These are phyloP conservation scores for Corymbia calophylla DNA, from an alignment of 441 rosid species.

Conservation along the genomic window DNA sequence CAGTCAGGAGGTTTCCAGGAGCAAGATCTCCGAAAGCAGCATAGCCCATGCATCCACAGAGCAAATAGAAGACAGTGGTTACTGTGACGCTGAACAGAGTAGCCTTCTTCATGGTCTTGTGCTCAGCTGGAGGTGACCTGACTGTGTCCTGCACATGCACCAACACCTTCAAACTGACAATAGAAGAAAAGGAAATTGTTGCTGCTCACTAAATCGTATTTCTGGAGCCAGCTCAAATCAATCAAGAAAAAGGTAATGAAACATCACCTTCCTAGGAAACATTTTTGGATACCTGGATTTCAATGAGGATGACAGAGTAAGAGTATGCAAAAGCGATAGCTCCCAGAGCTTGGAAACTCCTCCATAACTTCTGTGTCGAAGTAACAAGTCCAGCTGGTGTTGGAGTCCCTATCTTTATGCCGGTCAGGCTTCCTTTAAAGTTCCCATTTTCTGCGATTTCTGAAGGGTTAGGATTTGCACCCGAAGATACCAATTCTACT, in stretches of 20 bases:
- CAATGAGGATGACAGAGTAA: slow-evolving; percentile 44
- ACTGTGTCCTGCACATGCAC: slow-evolving; percentile 37
- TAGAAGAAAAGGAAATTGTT: background rate
- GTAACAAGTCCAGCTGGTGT: slow-evolving; percentile 46
- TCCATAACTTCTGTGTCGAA: slow-evolving; percentile 72
- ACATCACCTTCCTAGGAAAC: background rate
- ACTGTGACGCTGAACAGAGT: slow-evolving; percentile 34
- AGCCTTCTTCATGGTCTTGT: slow-evolving; percentile 59
- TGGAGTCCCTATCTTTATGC: slow-evolving; percentile 46
- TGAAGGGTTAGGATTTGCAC: background rate
- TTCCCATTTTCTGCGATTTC: slow-evolving; percentile 30
- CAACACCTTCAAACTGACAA: background rate
- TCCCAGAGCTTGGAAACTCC: slow-evolving; percentile 59
- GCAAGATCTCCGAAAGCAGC: slow-evolving; percentile 63
- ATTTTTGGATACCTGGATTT: slow-evolving; percentile 39
- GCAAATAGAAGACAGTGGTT: slow-evolving; percentile 47
- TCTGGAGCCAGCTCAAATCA: background rate
- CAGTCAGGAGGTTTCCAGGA: slow-evolving; percentile 46
- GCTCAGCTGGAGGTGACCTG: slow-evolving; percentile 54
- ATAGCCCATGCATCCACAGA: slow-evolving; percentile 59
- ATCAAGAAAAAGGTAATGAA: background rate
- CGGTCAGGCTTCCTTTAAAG: slow-evolving; percentile 66
- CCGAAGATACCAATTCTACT: background rate
- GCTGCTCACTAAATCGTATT: background rate
- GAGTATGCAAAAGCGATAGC: slow-evolving; percentile 67